Evolutionary conservation across 2,329 filamentous ascomycete genomes (phyloP).

Genomic region (Penicillium concentricum): DNA sequence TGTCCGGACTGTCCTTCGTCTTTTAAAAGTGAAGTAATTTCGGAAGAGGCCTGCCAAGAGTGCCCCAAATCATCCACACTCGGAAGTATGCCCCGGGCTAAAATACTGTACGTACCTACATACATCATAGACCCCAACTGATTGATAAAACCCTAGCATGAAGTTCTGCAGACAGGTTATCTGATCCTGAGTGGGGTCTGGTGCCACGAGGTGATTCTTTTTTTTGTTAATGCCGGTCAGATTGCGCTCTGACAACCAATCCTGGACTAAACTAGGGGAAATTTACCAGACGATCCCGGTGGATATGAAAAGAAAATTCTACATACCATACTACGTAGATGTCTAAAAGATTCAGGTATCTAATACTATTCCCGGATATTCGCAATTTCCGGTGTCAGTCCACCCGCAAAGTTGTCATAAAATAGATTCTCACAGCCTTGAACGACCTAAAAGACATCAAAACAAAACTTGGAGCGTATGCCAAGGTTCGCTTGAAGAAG

Average conservation of each 20-base stretch:
- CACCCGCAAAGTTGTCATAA: not conserved
- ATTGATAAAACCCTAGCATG: not conserved
- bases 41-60: not conserved
- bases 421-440: no score
- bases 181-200: conserved; percentile 9
- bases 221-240: not conserved
- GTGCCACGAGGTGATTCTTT: not conserved
- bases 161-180: conserved; percentile 5
- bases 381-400: not conserved
- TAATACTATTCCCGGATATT: not conserved
- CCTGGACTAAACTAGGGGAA: not conserved
- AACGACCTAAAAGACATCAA: not conserved
- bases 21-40: not conserved
- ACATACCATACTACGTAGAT: not conserved
- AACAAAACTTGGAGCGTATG: not conserved
- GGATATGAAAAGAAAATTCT: not conserved
- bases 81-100: not conserved
- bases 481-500: conserved; percentile 6
- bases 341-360: not conserved
- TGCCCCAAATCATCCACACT: not conserved
- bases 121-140: not conserved
- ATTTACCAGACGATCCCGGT: not conserved
- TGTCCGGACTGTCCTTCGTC: not conserved
- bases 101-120: not conserved
- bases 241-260: not conserved